Evolutionary conservation across 2,329 filamentous ascomycete species (phyloP).

Genomic region (Achaetomium macrosporum): DNA sequence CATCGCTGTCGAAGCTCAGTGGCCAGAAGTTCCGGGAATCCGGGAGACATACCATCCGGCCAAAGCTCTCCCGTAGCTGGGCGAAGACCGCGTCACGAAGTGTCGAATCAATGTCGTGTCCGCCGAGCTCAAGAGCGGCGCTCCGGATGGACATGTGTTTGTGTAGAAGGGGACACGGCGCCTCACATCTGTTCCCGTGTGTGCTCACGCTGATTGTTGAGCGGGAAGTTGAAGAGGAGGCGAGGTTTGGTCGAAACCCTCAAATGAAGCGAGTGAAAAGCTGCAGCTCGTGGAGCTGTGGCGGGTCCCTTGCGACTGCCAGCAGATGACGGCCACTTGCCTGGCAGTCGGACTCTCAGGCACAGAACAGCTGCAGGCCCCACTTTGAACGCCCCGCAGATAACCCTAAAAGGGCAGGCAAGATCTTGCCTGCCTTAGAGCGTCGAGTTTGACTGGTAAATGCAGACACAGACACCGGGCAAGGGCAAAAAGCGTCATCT

Average conservation of each 20-base stretch:
- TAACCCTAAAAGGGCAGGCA: slow-evolving; percentile 3
- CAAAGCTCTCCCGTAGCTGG: slow-evolving; percentile 23
- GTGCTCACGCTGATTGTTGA: slow-evolving; percentile 14
- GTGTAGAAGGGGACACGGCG: slow-evolving; percentile 1
- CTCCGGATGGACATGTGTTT: slow-evolving; percentile 29
- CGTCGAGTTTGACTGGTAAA: not conserved
- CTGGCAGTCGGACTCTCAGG: not conserved
- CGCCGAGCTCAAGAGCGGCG: slow-evolving; percentile 19
- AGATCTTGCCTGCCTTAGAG: not conserved
- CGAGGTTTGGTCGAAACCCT: not conserved
- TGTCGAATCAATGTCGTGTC: slow-evolving; percentile 20
- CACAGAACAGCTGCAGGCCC: too few species aligned
- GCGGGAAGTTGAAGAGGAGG: slow-evolving; percentile 9
- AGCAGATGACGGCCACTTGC: not conserved
- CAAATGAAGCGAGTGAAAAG: too few species aligned
- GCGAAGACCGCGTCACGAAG: slow-evolving; percentile 25
- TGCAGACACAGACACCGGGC: not conserved
- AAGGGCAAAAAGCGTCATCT: not conserved
- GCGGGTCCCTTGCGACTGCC: too few species aligned
- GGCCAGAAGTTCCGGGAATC: not conserved
- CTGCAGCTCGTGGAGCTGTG: too few species aligned
- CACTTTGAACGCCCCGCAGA: not conserved
- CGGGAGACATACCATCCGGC: slow-evolving; percentile 24
- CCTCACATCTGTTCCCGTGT: slow-evolving; percentile 24
- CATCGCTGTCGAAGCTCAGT: not conserved